A percentile compares a stretch with the other conserved stretches of the same genome.
Evolutionary conservation across 495 filamentous ascomycete genomes (phyloP).

Genomic region (Penicillium taxi): DNA sequence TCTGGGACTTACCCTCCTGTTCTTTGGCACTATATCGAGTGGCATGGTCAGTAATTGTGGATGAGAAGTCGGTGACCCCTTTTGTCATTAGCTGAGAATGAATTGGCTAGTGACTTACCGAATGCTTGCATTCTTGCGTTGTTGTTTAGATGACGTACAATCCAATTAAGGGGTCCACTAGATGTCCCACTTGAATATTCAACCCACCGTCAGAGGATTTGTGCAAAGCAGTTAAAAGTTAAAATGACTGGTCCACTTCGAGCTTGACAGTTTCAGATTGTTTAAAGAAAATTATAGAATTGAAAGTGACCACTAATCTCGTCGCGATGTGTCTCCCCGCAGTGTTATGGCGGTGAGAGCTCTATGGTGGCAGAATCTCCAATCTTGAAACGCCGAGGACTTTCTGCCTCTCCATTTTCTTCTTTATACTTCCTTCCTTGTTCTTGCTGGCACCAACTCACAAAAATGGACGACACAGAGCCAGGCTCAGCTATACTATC

Average conservation of each 20-base stretch:
- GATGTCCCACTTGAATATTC: no score
- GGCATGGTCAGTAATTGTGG: not conserved
- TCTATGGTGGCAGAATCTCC: slow-evolving; percentile 11
- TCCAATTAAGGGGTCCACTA: no score
- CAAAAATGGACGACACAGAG: slow-evolving; percentile 18
- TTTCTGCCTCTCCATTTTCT: not conserved
- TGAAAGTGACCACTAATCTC: slow-evolving; percentile 5
- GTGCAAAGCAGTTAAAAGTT: slow-evolving; percentile 6
- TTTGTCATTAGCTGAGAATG: not conserved
- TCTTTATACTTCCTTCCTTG: slow-evolving; percentile 1
- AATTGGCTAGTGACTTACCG: slow-evolving; percentile 34
- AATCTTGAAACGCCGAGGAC: not conserved
- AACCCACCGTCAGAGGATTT: not conserved
- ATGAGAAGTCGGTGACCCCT: not conserved
- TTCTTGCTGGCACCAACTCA: no score
- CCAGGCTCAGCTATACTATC: slow-evolving; percentile 26
- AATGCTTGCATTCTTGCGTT: slow-evolving; percentile 44
- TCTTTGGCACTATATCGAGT: slow-evolving; percentile 43
- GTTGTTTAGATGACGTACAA: no score
- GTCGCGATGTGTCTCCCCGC: slow-evolving; percentile 9
- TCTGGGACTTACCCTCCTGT: slow-evolving; percentile 38
- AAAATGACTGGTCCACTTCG: no score
- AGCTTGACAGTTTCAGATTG: slow-evolving; percentile 5
- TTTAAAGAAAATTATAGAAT: slow-evolving; percentile 1
- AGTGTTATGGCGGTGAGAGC: slow-evolving; percentile 9